A percentile compares a stretch with the other conserved stretches of the same genome.
phyloP scores from a whole-genome alignment of 331 rosid genomes.

The Saraca asoca region DNA sequence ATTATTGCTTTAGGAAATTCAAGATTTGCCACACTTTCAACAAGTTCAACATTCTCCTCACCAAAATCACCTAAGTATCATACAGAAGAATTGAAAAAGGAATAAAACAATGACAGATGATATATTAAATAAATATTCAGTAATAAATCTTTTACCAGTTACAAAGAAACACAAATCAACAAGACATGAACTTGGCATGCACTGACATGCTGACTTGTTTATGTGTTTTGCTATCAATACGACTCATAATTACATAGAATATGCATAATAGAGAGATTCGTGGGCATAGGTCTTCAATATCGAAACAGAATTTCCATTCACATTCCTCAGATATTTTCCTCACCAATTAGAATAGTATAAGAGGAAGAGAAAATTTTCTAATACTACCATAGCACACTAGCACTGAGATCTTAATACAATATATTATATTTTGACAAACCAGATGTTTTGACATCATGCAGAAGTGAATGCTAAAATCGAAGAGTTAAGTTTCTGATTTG shows the following conservation, averaged over 20 bases:
- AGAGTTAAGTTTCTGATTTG: too few relatives aligned
- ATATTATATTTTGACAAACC: too few relatives aligned
- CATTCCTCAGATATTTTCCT: conserved; percentile 21
- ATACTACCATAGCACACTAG: too few relatives aligned
- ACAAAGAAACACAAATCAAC: conserved; percentile 20
- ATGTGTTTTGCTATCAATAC: not conserved
- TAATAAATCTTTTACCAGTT: conserved; percentile 15
- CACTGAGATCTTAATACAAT: too few relatives aligned
- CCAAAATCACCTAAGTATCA: conserved; percentile 83
- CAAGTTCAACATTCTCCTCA: conserved; percentile 82
- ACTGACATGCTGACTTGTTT: conserved; percentile 22
- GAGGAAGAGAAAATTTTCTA: conserved; percentile 6
- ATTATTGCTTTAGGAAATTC: conserved; percentile 75
- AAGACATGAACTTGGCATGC: conserved; percentile 19
- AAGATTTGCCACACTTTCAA: conserved; percentile 66
- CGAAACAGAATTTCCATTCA: conserved; percentile 24
- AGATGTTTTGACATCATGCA: too few relatives aligned
- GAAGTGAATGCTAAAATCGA: too few relatives aligned
- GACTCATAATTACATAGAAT: conserved; percentile 9
- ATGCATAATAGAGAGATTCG: conserved; percentile 22
- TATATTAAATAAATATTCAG: conserved; percentile 15
- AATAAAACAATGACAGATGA: conserved; percentile 9
- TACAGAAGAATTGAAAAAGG: conserved; percentile 21
- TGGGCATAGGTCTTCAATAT: conserved; percentile 20
- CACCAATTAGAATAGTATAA: conserved; percentile 26